Evolutionary conservation across 306 rosid genomes (phyloP).

Genomic region (Vachellia collinsii): DNA sequence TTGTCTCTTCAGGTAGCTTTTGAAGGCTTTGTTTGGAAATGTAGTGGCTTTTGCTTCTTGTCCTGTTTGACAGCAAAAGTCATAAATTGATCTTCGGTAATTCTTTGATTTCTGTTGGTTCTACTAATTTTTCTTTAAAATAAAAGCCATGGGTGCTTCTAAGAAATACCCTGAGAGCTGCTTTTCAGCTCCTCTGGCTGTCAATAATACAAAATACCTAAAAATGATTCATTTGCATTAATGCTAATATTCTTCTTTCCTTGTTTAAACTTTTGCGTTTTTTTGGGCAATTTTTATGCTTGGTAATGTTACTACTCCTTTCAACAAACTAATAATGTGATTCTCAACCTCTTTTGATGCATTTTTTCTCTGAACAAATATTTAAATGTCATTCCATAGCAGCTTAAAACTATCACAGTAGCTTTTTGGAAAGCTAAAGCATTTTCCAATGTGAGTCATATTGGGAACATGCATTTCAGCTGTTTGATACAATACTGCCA

Average conservation of each 20-base stretch:
- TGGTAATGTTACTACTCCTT: not conserved
- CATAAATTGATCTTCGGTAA: not conserved
- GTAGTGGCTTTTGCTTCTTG: not conserved
- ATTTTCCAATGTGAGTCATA: not conserved
- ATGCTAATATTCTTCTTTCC: not conserved
- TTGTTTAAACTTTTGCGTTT: not conserved
- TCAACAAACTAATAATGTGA: not conserved
- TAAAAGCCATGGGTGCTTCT: not conserved
- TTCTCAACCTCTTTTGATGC: not conserved
- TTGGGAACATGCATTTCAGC: not conserved
- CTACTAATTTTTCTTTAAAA: not conserved
- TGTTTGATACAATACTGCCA: conserved; percentile 22
- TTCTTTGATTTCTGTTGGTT: not conserved
- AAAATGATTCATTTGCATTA: not conserved
- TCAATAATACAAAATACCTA: not conserved
- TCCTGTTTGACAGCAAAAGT: not conserved
- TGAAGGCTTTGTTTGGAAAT: not conserved
- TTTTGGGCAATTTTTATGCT: not conserved
- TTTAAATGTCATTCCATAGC: not conserved
- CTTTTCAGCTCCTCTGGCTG: not conserved
- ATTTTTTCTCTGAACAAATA: not conserved
- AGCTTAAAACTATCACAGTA: not conserved
- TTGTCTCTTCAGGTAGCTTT: conserved; percentile 14
- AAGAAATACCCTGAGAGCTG: not conserved
- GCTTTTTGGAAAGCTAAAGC: not conserved